Conservation (phyloP, 495 filamentous ascomycete genomes). For the Xylaria cubensis region DNA sequence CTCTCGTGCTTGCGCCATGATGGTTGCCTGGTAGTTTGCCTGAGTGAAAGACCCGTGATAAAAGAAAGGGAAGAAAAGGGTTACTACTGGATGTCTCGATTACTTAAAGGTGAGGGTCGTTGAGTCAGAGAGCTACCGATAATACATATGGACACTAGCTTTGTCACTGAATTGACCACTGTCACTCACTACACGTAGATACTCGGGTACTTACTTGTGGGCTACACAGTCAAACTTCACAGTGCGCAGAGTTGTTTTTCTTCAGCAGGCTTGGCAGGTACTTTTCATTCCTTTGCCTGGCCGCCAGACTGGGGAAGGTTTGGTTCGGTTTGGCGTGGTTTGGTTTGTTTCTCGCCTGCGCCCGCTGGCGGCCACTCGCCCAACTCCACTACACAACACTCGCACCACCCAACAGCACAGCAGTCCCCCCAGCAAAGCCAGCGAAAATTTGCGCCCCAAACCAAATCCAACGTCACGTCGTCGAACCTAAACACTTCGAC, state of each 20-base stretch:
- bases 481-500: constrained; percentile 58
- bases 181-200: background rate
- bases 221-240: background rate
- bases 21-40: constrained; percentile 12
- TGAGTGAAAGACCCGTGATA: background rate
- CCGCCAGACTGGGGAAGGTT: constrained; percentile 19
- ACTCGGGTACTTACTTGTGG: background rate
- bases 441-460: constrained; percentile 54
- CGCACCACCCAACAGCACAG: constrained; percentile 23
- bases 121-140: constrained; percentile 17
- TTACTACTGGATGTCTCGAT: background rate
- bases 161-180: background rate
- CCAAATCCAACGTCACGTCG: constrained; percentile 70
- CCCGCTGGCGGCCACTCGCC: constrained; percentile 16
- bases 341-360: constrained; percentile 6
- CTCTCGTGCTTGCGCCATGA: constrained; percentile 41
- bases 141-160: background rate
- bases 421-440: constrained; percentile 41
- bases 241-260: background rate
- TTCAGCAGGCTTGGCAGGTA: background rate
- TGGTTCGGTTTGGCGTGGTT: background rate
- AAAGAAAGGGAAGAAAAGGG: background rate
- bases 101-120: background rate
- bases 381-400: constrained; percentile 22
- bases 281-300: constrained; percentile 7